phyloP scores from a whole-genome alignment of 192 early-diverging fungal genomes.

The Entrophospora sp. region DNA sequence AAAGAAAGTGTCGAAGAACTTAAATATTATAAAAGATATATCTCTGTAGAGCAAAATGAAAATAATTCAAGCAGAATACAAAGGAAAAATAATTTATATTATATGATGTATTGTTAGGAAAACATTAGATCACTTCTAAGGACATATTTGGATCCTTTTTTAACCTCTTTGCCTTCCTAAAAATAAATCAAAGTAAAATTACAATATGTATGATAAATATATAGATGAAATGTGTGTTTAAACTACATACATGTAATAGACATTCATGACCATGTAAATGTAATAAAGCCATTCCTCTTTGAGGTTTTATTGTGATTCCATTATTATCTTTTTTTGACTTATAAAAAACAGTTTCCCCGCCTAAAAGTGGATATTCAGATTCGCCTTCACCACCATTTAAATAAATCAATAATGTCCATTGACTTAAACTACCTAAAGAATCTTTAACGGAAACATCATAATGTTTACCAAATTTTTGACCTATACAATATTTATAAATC shows the following conservation, averaged over 20 bases:
- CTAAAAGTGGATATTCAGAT: neutral
- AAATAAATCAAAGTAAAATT: neutral
- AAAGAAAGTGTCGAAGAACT: too few species aligned
- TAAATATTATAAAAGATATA: too few species aligned
- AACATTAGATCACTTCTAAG: constrained; percentile 34
- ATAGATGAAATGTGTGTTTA: neutral
- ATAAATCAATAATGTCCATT: constrained; percentile 40
- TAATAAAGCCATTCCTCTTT: constrained; percentile 30
- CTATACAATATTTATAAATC: constrained; percentile 31
- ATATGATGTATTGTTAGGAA: too few species aligned
- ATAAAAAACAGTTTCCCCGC: constrained; percentile 42
- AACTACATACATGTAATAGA: constrained; percentile 26
- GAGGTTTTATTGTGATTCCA: constrained; percentile 24
- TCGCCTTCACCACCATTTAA: constrained; percentile 27
- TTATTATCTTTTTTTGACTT: constrained; percentile 23
- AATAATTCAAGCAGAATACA: neutral
- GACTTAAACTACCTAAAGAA: constrained; percentile 23
- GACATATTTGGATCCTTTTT: constrained; percentile 32
- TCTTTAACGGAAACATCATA: constrained; percentile 37
- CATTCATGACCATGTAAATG: constrained; percentile 34
- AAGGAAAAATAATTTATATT: neutral
- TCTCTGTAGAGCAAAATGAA: too few species aligned
- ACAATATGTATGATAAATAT: neutral
- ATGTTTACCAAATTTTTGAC: constrained; percentile 33
- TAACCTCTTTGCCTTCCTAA: constrained; percentile 31